phyloP scores from a whole-genome alignment of 2,329 filamentous ascomycete species.

The Botrytis fabae region DNA sequence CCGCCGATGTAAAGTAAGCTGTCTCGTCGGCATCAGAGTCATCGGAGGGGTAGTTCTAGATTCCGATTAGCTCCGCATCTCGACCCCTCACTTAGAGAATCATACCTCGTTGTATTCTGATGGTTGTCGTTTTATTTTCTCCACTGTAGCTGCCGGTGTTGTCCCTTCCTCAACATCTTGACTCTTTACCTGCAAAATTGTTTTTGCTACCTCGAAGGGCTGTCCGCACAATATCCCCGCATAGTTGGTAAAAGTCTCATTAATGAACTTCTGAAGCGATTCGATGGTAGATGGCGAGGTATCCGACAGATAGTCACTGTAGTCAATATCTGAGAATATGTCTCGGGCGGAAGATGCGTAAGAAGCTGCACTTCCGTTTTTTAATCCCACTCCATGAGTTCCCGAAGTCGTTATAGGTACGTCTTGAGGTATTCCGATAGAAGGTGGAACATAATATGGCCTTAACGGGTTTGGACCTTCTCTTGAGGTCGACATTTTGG shows the following conservation, averaged over 20 bases:
- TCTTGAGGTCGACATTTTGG: slow-evolving; percentile 48
- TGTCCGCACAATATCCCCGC: slow-evolving; percentile 85
- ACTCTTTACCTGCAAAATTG: slow-evolving; percentile 74
- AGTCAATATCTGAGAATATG: slow-evolving; percentile 87
- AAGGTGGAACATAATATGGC: slow-evolving; percentile 64
- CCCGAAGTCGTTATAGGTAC: slow-evolving; percentile 40
- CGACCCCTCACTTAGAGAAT: slow-evolving; percentile 1
- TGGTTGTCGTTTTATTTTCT: slow-evolving; percentile 18
- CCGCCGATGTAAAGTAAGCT: slow-evolving; percentile 75
- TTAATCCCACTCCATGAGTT: slow-evolving; percentile 38
- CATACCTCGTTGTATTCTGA: slow-evolving; percentile 36
- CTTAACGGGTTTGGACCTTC: slow-evolving; percentile 59
- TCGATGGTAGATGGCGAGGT: slow-evolving; percentile 72
- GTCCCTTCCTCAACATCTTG: slow-evolving; percentile 44
- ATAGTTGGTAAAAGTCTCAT: slow-evolving; percentile 91
- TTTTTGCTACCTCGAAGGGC: slow-evolving; percentile 97
- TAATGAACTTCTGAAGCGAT: slow-evolving; percentile 73
- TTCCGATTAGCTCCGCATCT: slow-evolving; percentile 25
- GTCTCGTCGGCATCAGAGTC: slow-evolving; percentile 76
- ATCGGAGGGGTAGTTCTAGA: slow-evolving; percentile 53
- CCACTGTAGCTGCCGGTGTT: slow-evolving; percentile 27
- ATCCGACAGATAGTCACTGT: slow-evolving; percentile 81
- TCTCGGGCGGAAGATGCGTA: slow-evolving; percentile 72
- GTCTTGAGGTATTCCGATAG: slow-evolving; percentile 59
- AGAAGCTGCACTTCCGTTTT: slow-evolving; percentile 47